phyloP scores from a whole-genome alignment of 257 asterid genomes.

The Ehretia macrophylla region DNA sequence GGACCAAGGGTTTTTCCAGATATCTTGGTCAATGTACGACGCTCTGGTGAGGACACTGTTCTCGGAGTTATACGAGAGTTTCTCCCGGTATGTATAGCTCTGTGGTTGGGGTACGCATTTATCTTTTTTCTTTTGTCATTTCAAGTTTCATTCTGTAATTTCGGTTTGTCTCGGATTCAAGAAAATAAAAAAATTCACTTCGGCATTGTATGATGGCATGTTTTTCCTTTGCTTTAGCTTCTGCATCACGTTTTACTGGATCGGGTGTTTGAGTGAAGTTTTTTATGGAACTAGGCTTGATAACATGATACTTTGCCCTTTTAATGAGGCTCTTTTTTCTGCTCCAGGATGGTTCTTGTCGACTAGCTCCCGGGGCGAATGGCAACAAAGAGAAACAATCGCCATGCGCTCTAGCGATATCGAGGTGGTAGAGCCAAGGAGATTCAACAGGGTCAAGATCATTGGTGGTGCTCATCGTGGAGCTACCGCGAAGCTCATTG shows the following conservation, averaged over 20 bases:
- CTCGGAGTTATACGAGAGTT: conserved; percentile 71
- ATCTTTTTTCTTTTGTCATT: too few relatives aligned
- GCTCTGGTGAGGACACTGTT: conserved; percentile 57
- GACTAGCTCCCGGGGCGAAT: conserved; percentile 62
- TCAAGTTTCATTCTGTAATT: too few relatives aligned
- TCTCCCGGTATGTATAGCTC: conserved; percentile 54
- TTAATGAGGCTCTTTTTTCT: too few relatives aligned
- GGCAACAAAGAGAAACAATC: conserved; percentile 62
- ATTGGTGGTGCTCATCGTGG: conserved; percentile 89
- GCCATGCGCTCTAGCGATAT: conserved; percentile 55
- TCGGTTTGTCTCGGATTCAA: too few relatives aligned
- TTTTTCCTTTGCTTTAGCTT: too few relatives aligned
- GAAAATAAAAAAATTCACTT: too few relatives aligned
- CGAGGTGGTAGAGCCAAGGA: conserved; percentile 62
- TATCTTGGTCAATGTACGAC: conserved; percentile 69
- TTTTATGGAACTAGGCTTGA: too few relatives aligned
- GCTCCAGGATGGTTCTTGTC: conserved; percentile 79
- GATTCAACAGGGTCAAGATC: conserved; percentile 68
- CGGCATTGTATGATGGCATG: too few relatives aligned
- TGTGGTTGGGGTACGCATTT: conserved; percentile 1
- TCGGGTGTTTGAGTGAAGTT: too few relatives aligned
- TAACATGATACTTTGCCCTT: too few relatives aligned
- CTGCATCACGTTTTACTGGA: too few relatives aligned
- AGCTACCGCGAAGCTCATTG: conserved; percentile 74
- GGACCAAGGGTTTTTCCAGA: conserved; percentile 85